Evolutionary conservation across 73 alveolate genomes (phyloP).

Genomic region (Blepharisma stoltei): DNA sequence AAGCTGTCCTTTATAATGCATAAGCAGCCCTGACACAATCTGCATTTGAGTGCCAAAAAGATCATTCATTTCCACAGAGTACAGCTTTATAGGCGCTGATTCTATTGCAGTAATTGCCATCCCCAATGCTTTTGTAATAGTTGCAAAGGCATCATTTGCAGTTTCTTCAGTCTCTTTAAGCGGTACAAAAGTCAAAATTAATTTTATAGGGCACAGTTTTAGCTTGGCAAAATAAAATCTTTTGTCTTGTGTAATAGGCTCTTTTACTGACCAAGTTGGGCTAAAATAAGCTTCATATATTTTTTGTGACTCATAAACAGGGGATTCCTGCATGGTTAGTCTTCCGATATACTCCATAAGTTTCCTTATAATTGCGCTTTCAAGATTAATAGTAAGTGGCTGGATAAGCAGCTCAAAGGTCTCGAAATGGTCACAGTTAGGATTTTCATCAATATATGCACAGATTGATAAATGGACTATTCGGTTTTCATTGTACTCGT

Average conservation of each 20-base stretch:
- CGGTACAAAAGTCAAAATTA: constrained; percentile 14
- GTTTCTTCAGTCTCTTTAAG: constrained; percentile 17
- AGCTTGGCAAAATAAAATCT: neutral
- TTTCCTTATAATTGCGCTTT: neutral
- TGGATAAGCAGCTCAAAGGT: neutral
- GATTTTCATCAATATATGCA: constrained; percentile 18
- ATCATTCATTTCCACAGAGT: constrained; percentile 53
- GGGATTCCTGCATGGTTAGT: neutral
- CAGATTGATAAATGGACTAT: neutral
- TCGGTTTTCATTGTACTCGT: neutral
- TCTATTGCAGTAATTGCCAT: constrained; percentile 70
- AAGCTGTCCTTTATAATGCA: constrained; percentile 58
- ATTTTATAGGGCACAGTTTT: constrained; percentile 18
- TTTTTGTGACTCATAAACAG: neutral
- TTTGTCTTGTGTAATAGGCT: neutral
- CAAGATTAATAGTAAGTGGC: constrained; percentile 22
- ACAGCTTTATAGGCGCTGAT: constrained; percentile 71
- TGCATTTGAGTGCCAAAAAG: constrained; percentile 66
- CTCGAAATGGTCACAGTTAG: constrained; percentile 15
- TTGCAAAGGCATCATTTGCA: neutral
- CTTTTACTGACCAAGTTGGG: constrained; percentile 17
- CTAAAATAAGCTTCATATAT: neutral
- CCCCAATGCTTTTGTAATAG: constrained; percentile 58
- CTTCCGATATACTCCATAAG: neutral
- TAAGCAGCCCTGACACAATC: constrained; percentile 36